phyloP scores from a whole-genome alignment of 768 basidiomycete genomes.

The Hygrophorus russula region DNA sequence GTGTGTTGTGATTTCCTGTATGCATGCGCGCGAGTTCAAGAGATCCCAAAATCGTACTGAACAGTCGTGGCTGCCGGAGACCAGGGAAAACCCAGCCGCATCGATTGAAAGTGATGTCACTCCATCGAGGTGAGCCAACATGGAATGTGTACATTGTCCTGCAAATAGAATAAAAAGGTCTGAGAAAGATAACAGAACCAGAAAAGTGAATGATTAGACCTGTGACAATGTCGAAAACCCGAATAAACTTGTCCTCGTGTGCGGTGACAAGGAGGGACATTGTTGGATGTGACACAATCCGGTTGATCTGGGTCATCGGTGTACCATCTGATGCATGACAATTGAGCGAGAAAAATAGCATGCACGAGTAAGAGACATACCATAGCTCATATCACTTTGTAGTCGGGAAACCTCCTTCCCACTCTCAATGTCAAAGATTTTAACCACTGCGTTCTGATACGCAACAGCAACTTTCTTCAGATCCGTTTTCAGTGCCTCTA shows the following conservation, averaged over 20 bases:
- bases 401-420: conserved; percentile 65
- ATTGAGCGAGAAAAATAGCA: not conserved
- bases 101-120: conserved; percentile 89
- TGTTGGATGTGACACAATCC: conserved; percentile 82
- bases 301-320: conserved; percentile 71
- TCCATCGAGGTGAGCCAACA: conserved; percentile 84
- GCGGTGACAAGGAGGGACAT: conserved; percentile 81
- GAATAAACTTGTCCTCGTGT: conserved; percentile 89
- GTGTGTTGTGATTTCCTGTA: conserved; percentile 86
- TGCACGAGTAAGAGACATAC: conserved; percentile 21
- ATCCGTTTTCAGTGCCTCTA: conserved; percentile 77
- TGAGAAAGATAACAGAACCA: not conserved
- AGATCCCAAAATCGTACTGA: conserved; percentile 94
- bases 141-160: conserved; percentile 85
- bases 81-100: conserved; percentile 75
- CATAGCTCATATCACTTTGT: conserved; percentile 48
- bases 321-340: conserved; percentile 47
- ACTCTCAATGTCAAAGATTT: conserved; percentile 83
- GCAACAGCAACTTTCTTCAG: conserved; percentile 84
- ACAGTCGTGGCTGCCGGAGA: conserved; percentile 89
- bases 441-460: conserved; percentile 80
- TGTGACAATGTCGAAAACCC: conserved; percentile 76
- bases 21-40: conserved; percentile 63
- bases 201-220: conserved; percentile 36
- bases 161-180: conserved; percentile 3